Conservation (phyloP, 768 basidiomycete genomes). For the Tulasnella calospora region DNA sequence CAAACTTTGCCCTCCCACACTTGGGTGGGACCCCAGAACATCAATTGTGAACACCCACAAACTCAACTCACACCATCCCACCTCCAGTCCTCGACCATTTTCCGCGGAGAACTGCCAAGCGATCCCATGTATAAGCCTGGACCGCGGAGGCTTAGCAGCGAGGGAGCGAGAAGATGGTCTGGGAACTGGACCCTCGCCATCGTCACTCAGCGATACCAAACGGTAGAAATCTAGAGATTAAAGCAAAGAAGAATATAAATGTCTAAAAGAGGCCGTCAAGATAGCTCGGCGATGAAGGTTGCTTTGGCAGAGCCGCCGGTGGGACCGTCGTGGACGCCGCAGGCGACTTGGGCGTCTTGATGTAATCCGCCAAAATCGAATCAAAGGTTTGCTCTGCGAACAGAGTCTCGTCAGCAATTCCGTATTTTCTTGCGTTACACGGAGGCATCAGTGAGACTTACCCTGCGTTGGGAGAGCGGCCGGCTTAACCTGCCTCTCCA, state of each 20-base stretch:
- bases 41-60: not conserved
- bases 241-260: not conserved
- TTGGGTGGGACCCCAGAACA: not conserved
- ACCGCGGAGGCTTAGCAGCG: not conserved
- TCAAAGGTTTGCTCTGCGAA: constrained; percentile 46
- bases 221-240: not conserved
- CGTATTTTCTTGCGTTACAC: constrained; percentile 34
- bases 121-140: not conserved
- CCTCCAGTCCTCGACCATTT: not conserved
- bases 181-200: not conserved
- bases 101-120: not conserved
- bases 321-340: not conserved
- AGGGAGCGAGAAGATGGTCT: not conserved
- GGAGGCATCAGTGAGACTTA: constrained; percentile 35
- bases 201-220: not conserved
- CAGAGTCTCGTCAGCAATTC: constrained; percentile 31
- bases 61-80: not conserved
- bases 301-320: constrained; percentile 20
- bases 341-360: constrained; percentile 40
- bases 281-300: constrained; percentile 12
- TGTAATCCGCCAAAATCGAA: constrained; percentile 69
- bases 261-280: constrained; percentile 28
- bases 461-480: constrained; percentile 38
- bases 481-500: constrained; percentile 45
- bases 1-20: not conserved